Base-by-base conservation (phyloP, 1,284 basidiomycete species). In the Trichosporon sp. region DNA sequence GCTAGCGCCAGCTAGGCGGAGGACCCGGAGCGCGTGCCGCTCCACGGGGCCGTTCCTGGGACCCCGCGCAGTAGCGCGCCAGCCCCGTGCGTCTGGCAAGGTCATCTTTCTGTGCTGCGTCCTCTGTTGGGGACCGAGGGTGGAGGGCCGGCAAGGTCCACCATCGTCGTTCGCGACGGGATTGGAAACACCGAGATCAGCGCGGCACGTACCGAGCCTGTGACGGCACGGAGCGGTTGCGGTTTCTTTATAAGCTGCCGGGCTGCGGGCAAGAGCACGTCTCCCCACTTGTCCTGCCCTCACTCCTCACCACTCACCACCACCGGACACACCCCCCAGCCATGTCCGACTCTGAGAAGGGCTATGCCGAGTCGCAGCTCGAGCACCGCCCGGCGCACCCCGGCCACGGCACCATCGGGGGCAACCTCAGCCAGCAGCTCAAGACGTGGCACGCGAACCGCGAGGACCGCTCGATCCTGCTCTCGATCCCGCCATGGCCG, bases 361-460 rank as follows among this genome's bases (percentile, higher is more conserved):
- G 62, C 34, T 42, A 63, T 38, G 62, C 62, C 34, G 25, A 63
- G 12, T 25, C 62, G 21, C 35, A 63, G 21, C 8, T 32, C 34
- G 62, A 56, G 13, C 34, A 68, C 29, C 31, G 29, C 25, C 34
- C 25, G 38, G 35, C 58, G 11, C 25, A 65, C 64, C 27, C 56
- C 27, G 27, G 29, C 15, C 56, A 60, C 23, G 63, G 64, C 44
- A 60, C 62, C 15, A 64, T 70, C 62, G 27, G 34, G 21, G 69
- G 66, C 32, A 71, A 68, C 42, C 44, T 71, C 13, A 42, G 23
- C 11, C 21, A 31, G 31, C 80, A 81, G 67, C 70, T 81, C 7
- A 70, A 72, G 2, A 73, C 74, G 21, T 81, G 80, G 80, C 80
- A 80, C 58, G 77, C 75, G 7, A 68, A 73, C 66, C 71, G 80